These are phyloP conservation scores for Musa acuminata DNA, from an alignment of 176 grass and related monocot genomes.

Conservation along the genomic window DNA sequence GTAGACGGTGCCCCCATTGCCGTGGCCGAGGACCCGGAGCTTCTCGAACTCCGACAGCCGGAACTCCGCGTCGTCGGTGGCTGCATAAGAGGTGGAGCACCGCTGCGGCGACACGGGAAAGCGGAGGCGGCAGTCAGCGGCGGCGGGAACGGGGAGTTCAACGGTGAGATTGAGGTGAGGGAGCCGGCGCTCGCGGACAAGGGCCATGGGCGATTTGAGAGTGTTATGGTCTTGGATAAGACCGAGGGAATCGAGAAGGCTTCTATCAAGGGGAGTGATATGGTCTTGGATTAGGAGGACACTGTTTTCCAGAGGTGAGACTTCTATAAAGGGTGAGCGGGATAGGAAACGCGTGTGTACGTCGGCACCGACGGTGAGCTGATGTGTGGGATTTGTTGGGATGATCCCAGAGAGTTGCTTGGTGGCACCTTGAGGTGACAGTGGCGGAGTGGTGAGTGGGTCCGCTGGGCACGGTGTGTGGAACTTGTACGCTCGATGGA, in stretches of 20 bases:
- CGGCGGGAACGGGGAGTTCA: neutral
- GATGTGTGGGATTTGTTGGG: too few relatives aligned
- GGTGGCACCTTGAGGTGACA: neutral
- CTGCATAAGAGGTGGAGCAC: constrained; percentile 8
- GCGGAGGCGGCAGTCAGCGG: neutral
- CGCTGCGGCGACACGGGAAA: constrained; percentile 24
- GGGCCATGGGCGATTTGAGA: neutral
- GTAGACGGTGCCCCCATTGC: constrained; percentile 76
- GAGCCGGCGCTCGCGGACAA: constrained; percentile 8
- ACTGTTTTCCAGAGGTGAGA: neutral
- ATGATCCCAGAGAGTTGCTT: too few relatives aligned
- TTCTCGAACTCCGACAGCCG: constrained; percentile 58
- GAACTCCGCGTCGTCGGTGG: constrained; percentile 17
- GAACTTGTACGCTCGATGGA: too few relatives aligned
- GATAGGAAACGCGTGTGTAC: neutral
- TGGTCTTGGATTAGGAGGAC: too few relatives aligned
- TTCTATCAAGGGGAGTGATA: too few relatives aligned
- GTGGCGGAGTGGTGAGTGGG: neutral
- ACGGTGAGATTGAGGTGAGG: constrained; percentile 8
- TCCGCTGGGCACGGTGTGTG: too few relatives aligned
- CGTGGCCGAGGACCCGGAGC: constrained; percentile 64
- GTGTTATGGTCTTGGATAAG: neutral
- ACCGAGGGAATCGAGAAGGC: neutral
- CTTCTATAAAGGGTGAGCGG: neutral
- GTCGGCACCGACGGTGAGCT: neutral